Conservation (phyloP, 164 flowering plant genomes). For the Magnolia officinalis region DNA sequence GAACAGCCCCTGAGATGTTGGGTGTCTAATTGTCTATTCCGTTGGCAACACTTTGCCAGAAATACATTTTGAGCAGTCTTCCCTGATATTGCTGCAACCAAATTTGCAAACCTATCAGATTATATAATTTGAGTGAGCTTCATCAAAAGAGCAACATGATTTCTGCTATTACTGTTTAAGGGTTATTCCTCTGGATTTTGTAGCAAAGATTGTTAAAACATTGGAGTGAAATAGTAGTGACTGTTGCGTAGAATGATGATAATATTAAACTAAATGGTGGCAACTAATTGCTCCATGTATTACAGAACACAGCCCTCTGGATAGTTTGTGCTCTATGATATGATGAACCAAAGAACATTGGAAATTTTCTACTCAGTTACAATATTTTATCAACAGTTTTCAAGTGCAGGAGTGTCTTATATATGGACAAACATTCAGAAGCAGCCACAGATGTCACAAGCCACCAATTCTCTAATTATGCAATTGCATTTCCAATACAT, state of each 20-base stretch:
- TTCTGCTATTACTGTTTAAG: no score
- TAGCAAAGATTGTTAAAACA: neutral
- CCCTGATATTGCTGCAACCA: constrained; percentile 87
- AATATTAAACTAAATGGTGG: neutral
- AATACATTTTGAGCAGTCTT: constrained; percentile 71
- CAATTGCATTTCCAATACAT: neutral
- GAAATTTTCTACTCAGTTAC: no score
- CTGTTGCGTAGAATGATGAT: neutral
- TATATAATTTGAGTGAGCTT: constrained; percentile 9
- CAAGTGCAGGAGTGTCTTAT: neutral
- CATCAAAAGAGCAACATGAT: constrained; percentile 6
- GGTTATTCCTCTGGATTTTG: no score
- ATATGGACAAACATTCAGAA: neutral
- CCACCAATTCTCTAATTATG: neutral
- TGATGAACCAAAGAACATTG: neutral
- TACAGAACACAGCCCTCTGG: neutral
- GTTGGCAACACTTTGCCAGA: constrained; percentile 57
- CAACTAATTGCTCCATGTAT: neutral
- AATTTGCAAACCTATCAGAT: constrained; percentile 59
- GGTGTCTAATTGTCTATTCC: constrained; percentile 52
- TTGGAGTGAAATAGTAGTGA: neutral
- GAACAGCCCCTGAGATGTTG: constrained; percentile 41
- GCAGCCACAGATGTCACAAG: neutral
- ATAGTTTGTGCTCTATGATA: neutral
- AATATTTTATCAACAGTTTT: no score